Conservation (phyloP, 1,284 basidiomycete species). For the Moesziomyces globuligerus region DNA sequence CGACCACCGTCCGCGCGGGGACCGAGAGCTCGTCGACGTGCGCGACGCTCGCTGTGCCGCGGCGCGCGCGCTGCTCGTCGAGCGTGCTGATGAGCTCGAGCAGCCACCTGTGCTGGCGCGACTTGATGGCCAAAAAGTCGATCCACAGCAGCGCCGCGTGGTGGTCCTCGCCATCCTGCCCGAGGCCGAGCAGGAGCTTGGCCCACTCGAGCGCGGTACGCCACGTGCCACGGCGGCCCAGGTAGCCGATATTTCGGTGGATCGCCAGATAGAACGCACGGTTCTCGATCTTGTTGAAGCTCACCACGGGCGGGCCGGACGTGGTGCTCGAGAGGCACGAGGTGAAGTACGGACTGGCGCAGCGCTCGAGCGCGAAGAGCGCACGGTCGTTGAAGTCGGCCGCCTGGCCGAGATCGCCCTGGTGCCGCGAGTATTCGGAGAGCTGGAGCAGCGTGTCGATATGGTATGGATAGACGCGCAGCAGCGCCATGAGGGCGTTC, state of each 20-base stretch:
- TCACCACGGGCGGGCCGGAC: constrained; percentile 55
- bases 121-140: constrained; percentile 65
- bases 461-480: constrained; percentile 64
- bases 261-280: constrained; percentile 63
- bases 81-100: constrained; percentile 49
- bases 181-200: constrained; percentile 60
- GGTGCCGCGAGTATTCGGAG: constrained; percentile 61
- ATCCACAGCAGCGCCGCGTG: constrained; percentile 65
- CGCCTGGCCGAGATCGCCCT: constrained; percentile 65
- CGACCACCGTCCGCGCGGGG: constrained; percentile 46
- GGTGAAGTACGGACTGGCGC: constrained; percentile 53
- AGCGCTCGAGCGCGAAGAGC: constrained; percentile 62
- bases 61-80: constrained; percentile 39
- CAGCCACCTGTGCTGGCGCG: constrained; percentile 59
- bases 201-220: constrained; percentile 65
- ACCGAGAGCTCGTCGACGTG: constrained; percentile 35
- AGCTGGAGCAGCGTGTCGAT: constrained; percentile 65
- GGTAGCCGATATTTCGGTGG: constrained; percentile 61
- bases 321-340: constrained; percentile 53
- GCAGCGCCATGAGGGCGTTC: constrained; percentile 55
- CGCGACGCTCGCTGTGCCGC: constrained; percentile 4
- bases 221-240: constrained; percentile 64
- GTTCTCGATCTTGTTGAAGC: constrained; percentile 62
- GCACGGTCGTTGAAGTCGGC: constrained; percentile 64
- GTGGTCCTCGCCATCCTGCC: constrained; percentile 57